Base-by-base conservation (phyloP, 176 grass and related monocot genomes). In the Oryza glumipatula region DNA sequence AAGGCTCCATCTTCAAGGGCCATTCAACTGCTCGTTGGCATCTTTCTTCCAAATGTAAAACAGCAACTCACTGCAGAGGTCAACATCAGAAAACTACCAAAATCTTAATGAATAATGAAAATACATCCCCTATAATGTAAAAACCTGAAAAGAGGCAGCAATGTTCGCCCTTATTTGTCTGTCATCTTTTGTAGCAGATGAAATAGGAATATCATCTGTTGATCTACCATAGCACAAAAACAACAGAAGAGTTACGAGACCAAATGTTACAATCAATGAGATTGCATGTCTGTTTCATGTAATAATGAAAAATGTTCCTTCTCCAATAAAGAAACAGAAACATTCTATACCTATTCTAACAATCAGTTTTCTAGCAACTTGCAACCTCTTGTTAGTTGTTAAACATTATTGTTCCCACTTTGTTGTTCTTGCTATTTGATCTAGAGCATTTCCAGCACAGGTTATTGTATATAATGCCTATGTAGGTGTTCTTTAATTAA, bases 111-210 rank as follows among this genome's bases (percentile, higher is more conserved):
- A 72, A 30, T 11, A 82, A 86, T 47, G 8, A 81, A 58, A 15
- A 24, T 70, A 61, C 14, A 68, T 54, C 14, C 43, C 60, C 65
- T 12, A 51, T 44, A 58, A 33, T 68, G 67, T 36, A 52, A 39
- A 94, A 94, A 98, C 96, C 93, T 98, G 96, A 72, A 98, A 98
- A 86, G 96, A 92, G n/a, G 96, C 93, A 83, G 93, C 96, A 90
- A 98, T 88, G 85, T 98, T 76, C 22, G 93, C 93, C 81, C 93
- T 93, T 67, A 74, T 73, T 78, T 80, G 86, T 77, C 87, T 92
- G 63, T 95, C 93, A 49, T 98, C 87, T 51, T 73, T 72, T 79
- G 82, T 87, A 15, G 91, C 89, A 77, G 89, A 86, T 11, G 83
- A 94, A 87, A 98, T 90, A 44, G 89, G 91, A 75, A 89, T 75